Evolutionary conservation across 306 rosid species (phyloP).

Genomic region (Adenanthera pavonina): DNA sequence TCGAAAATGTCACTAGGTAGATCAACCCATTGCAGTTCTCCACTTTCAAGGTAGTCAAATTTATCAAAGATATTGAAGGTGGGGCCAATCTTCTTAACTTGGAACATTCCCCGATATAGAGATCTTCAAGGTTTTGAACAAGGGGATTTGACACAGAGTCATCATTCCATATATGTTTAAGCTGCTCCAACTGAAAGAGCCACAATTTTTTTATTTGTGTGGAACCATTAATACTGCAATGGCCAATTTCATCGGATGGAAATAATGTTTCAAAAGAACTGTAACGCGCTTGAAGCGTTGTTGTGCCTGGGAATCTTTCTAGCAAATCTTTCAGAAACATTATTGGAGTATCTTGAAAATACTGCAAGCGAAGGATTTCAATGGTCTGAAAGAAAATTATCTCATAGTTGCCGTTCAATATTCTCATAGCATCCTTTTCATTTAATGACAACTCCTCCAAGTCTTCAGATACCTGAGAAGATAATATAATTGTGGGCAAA

Average conservation of each 20-base stretch:
- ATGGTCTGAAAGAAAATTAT: background rate
- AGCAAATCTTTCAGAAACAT: background rate
- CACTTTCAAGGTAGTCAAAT: background rate
- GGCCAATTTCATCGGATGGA: background rate
- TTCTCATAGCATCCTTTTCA: background rate
- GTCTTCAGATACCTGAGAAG: background rate
- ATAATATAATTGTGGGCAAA: background rate
- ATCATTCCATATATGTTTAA: background rate
- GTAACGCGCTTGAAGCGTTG: background rate
- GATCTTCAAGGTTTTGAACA: background rate
- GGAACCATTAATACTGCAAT: background rate
- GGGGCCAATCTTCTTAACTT: background rate
- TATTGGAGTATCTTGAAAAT: background rate
- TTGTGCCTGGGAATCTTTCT: background rate
- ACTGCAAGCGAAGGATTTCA: background rate
- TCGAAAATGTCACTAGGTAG: background rate
- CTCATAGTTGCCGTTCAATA: background rate
- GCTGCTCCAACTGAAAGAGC: background rate
- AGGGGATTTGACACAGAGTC: background rate
- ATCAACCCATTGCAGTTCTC: background rate
- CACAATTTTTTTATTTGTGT: background rate
- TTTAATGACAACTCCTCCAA: background rate
- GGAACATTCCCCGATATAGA: background rate
- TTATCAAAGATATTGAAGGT: constrained; percentile 7
- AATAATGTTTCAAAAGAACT: background rate